Evolutionary conservation across 345 rosid species (phyloP).

Genomic region (Hirschfeldia incana): DNA sequence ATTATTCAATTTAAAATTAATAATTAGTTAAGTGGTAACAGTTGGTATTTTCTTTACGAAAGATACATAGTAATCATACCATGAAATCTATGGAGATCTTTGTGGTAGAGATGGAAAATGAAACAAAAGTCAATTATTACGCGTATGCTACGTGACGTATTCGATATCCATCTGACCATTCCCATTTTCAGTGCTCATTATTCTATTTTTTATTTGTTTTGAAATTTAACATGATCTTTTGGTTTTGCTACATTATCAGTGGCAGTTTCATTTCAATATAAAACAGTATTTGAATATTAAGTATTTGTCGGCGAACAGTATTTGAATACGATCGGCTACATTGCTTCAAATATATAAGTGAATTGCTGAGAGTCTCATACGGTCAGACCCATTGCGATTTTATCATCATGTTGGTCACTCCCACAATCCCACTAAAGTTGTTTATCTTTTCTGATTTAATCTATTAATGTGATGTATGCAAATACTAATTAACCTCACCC

Average conservation of each 20-base stretch:
- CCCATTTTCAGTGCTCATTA: background rate
- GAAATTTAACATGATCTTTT: background rate
- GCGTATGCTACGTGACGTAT: conserved; percentile 16
- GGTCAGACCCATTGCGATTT: background rate
- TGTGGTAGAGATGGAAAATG: background rate
- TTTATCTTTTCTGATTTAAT: background rate
- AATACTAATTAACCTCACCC: background rate
- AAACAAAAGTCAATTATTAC: conserved; percentile 25
- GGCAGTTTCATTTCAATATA: background rate
- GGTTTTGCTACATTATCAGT: background rate
- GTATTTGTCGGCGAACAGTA: too few relatives aligned
- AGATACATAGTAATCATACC: conserved; percentile 28
- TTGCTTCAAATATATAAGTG: background rate
- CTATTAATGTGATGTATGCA: background rate
- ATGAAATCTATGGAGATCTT: conserved; percentile 31
- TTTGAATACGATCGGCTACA: background rate
- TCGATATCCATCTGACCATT: conserved; percentile 8
- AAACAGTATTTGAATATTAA: background rate
- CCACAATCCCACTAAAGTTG: conserved; percentile 6
- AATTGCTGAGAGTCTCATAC: background rate
- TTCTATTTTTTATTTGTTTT: background rate
- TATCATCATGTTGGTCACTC: conserved; percentile 4
- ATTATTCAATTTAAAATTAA: background rate
- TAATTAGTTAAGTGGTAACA: background rate
- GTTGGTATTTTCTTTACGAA: conserved; percentile 3